These are phyloP conservation scores for Blastobotrys terrestris DNA, from an alignment of 805 yeast genomes.

Conservation along the genomic window DNA sequence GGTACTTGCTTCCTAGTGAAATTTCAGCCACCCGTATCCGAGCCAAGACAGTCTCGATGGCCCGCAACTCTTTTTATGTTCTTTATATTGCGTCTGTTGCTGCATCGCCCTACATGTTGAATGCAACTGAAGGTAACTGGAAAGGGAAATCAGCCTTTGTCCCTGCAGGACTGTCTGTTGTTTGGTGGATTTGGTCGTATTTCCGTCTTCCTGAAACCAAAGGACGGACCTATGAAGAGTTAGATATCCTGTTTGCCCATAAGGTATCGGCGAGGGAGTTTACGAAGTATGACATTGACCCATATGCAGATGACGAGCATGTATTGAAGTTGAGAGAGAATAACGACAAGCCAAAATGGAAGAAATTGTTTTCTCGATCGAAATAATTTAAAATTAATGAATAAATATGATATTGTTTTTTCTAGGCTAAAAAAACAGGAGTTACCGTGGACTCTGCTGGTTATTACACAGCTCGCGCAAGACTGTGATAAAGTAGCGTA, in stretches of 20 bases:
- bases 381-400: no score
- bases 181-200: slow-evolving; percentile 37
- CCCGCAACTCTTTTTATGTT: slow-evolving; percentile 29
- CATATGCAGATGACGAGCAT: background rate
- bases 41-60: slow-evolving; percentile 37
- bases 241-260: slow-evolving; percentile 41
- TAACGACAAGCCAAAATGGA: background rate
- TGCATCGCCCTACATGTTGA: slow-evolving; percentile 40
- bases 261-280: slow-evolving; percentile 20
- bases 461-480: background rate
- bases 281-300: background rate
- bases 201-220: slow-evolving; percentile 52
- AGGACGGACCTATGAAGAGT: slow-evolving; percentile 49
- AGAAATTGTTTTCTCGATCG: background rate
- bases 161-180: slow-evolving; percentile 34
- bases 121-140: slow-evolving; percentile 39
- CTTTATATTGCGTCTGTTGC: slow-evolving; percentile 27
- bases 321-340: background rate
- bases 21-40: slow-evolving; percentile 37
- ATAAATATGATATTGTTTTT: no score
- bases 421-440: no score
- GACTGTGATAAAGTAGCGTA: background rate
- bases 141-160: slow-evolving; percentile 45
- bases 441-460: no score
- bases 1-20: slow-evolving; percentile 37